Base-by-base conservation (phyloP, 1,139 yeast genomes). In the Scheffersomyces lignicola region DNA sequence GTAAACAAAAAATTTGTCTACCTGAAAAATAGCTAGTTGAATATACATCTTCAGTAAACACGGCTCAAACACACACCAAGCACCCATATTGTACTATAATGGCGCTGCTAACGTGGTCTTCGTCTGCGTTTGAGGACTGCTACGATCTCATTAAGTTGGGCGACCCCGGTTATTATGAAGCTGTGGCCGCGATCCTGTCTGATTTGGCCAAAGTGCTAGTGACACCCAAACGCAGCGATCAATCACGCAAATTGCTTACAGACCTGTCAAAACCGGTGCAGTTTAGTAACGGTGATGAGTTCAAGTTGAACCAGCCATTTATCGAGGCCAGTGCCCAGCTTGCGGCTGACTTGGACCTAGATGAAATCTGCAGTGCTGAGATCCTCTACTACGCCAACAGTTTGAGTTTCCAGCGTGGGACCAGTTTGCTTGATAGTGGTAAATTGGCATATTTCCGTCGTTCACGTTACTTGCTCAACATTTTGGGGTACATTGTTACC, bases 371-470 rank as follows among this genome's bases (percentile, higher is more conserved):
- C 23, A 49, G 70, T 3, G 73, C 71, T 4, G 71, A 69, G 46
- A 40, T 69, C 36, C 48, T 67, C 14, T 62, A 52, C 43, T 41
- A 59, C 38, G 72, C 86, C 3, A 53, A 69, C 4, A 56, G 59
- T 3, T 62, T 70, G 13, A 61, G 69, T 11, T 60, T 57, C 29
- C 52, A 73, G 27, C 66, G 75, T 20, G 89, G 86, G 4, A 62
- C 80, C 5, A 63, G 73, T 2, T 65, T 81, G 16, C 51, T 73
- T 4, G 95, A 87, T 47, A 73, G 81, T 21, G 95, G 92, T 1
- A 73, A 81, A 44, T 76, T 84, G n/a, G 69, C 78, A 5, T 88
- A 76, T 52, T 86, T 80, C 52, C 61, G 78, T 37, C 73, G 97
- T 47, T 72, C 81, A 35, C 83, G 80, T 50, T 83, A 78, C 47